Base-by-base conservation (phyloP, 1,139 yeast genomes). In the Debaryomyces coudertii region DNA sequence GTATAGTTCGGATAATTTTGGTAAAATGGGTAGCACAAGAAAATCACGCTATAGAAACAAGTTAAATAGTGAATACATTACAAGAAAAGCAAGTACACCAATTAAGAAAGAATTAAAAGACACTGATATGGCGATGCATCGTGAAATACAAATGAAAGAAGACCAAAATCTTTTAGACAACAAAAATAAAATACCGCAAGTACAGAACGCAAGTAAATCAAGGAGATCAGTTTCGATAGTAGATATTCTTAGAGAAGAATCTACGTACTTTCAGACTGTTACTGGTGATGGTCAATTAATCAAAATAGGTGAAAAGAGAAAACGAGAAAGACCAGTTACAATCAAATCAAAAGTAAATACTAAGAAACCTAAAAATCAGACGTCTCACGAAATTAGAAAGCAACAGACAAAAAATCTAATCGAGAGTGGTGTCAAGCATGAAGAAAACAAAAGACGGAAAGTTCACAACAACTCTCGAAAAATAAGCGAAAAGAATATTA, bases 211-310 rank as follows among this genome's bases (percentile, higher is more conserved):
- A 27, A 43, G 42, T 20, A 44, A 27, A 40, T 39, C 15, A 38
- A 46, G 42, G 42, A 48, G 38, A 20, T 24, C 8, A 15, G 16
- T 4, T 7, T 38, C 29, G 22, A 31, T 27, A 30, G 44, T 18
- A 14, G 34, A 42, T 45, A 15, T 16, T n/a, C 52, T 68, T 7
- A 39, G 60, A 29, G 66, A 56, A 29, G 70, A 66, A 33, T 66
- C 76, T 0, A 61, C 60, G 8, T 69, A 70, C 52, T 73, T 73
- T 46, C 77, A 72, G 53, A 62, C 71, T 25, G 67, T 71, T 11
- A 64, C 69, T 2, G 78, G 77, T 15, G 68, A 72, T 47, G 62
- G 64, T 15, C 56, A 60, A 40, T 43, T 56, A 22, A 58, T 73
- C 8, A 60, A 62, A 46, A 58, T 54, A 14, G 75, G 76, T 11